Conservation (phyloP, 2,329 filamentous ascomycete genomes). For the Aspergillus pseudoviridinutans region DNA sequence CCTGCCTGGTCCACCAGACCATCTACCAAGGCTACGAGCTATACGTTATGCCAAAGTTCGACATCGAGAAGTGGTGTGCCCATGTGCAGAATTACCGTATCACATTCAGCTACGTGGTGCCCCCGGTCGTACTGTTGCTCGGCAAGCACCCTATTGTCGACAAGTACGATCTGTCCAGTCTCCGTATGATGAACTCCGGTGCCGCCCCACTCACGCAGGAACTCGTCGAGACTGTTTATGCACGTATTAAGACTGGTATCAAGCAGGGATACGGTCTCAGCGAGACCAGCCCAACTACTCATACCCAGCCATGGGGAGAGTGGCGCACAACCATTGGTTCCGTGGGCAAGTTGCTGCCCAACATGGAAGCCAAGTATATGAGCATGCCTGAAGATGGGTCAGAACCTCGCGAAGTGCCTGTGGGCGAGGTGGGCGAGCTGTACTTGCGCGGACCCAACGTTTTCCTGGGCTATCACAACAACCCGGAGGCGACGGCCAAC, state of each 20-base stretch:
- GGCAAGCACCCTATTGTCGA: slow-evolving; percentile 73
- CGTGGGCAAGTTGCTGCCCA: slow-evolving; percentile 72
- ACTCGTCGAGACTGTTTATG: slow-evolving; percentile 70
- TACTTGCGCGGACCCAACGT: slow-evolving; percentile 62
- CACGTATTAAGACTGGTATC: slow-evolving; percentile 69
- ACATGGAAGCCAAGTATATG: slow-evolving; percentile 78
- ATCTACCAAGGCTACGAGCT: slow-evolving; percentile 63
- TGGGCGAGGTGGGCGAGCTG: slow-evolving; percentile 65
- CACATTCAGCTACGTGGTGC: slow-evolving; percentile 77
- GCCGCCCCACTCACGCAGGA: slow-evolving; percentile 81
- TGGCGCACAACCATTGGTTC: slow-evolving; percentile 75
- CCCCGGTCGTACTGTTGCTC: slow-evolving; percentile 76
- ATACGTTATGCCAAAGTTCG: slow-evolving; percentile 74
- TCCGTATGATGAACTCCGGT: slow-evolving; percentile 83
- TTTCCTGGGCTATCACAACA: slow-evolving; percentile 60
- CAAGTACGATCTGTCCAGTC: slow-evolving; percentile 72
- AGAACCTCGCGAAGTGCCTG: slow-evolving; percentile 52
- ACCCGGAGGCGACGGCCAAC: slow-evolving; percentile 53
- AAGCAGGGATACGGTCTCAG: slow-evolving; percentile 93
- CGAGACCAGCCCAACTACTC: slow-evolving; percentile 78
- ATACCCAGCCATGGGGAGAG: slow-evolving; percentile 68
- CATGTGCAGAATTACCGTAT: slow-evolving; percentile 71
- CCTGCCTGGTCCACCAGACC: slow-evolving; percentile 65
- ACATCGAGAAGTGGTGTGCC: slow-evolving; percentile 72
- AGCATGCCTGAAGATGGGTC: slow-evolving; percentile 50